Conservation (phyloP, 2,329 filamentous ascomycete species). For the Neodidymelliopsis sp. region DNA sequence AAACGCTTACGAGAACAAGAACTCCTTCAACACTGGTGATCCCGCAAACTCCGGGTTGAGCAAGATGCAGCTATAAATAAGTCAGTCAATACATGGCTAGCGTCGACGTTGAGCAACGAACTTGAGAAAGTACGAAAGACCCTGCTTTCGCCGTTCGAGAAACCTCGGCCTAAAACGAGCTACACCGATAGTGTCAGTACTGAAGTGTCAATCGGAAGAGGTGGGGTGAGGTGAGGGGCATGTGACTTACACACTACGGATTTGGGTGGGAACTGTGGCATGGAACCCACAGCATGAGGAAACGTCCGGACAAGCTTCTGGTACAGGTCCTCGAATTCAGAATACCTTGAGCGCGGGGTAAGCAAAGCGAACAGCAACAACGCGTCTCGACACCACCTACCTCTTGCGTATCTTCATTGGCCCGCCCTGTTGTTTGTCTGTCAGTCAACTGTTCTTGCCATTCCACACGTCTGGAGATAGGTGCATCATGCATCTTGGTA, state of each 20-base stretch:
- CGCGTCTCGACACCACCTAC: conserved; percentile 41
- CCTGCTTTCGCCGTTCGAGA: conserved; percentile 81
- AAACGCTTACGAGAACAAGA: conserved; percentile 69
- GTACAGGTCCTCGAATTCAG: conserved; percentile 88
- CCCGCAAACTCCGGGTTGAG: conserved; percentile 93
- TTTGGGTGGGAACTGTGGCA: conserved; percentile 91
- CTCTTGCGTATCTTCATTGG: conserved; percentile 67
- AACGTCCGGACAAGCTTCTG: conserved; percentile 78
- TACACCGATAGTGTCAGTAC: conserved; percentile 39
- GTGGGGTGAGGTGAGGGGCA: conserved; percentile 25
- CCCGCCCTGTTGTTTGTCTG: conserved; percentile 54
- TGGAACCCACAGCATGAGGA: conserved; percentile 81
- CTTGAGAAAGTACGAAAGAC: conserved; percentile 93
- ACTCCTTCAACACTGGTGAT: conserved; percentile 90
- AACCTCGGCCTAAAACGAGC: conserved; percentile 80
- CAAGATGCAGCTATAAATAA: conserved; percentile 75
- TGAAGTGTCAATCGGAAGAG: conserved; percentile 2
- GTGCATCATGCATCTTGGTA: conserved; percentile 6
- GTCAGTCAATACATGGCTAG: conserved; percentile 39
- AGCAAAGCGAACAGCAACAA: conserved; percentile 24
- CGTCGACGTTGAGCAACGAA: conserved; percentile 50
- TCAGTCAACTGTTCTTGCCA: conserved; percentile 15
- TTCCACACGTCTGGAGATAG: conserved; percentile 2
- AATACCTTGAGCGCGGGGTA: conserved; percentile 68
- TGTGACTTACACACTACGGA: conserved; percentile 76